Percentiles rank a stretch among this genome's conserved stretches.
Evolutionary conservation across 768 basidiomycete genomes (phyloP).

Genomic region (Serendipita sp.): DNA sequence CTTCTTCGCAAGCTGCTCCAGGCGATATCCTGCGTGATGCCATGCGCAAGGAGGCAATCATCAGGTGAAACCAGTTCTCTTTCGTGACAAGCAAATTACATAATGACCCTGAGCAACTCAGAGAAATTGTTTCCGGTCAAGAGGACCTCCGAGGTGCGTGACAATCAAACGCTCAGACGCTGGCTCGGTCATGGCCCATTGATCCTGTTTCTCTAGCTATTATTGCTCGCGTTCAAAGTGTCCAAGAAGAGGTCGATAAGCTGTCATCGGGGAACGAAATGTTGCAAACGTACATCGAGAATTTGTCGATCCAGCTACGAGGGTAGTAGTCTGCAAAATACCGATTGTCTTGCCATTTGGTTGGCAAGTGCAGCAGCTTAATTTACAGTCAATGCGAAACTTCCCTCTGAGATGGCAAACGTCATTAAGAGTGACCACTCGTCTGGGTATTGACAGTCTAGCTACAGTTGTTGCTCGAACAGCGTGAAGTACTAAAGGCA

Average conservation of each 20-base stretch:
- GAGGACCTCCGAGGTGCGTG: slow-evolving; percentile 58
- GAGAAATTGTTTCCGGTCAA: slow-evolving; percentile 62
- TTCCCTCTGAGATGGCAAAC: too few species aligned
- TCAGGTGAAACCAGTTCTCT: slow-evolving; percentile 41
- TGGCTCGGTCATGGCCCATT: background rate
- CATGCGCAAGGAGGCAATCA: slow-evolving; percentile 55
- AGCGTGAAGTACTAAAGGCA: too few species aligned
- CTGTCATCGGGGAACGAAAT: slow-evolving; percentile 65
- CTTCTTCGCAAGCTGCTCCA: background rate
- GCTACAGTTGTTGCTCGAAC: too few species aligned
- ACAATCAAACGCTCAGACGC: background rate
- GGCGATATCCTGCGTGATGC: slow-evolving; percentile 63
- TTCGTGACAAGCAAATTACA: background rate
- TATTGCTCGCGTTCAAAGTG: slow-evolving; percentile 45
- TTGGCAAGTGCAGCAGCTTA: too few species aligned
- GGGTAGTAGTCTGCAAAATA: background rate
- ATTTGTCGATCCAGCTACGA: slow-evolving; percentile 69
- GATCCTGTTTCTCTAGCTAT: slow-evolving; percentile 32
- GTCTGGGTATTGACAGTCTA: too few species aligned
- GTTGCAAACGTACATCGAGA: slow-evolving; percentile 80
- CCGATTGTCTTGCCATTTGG: too few species aligned
- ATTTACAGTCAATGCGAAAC: too few species aligned
- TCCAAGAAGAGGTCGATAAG: slow-evolving; percentile 70
- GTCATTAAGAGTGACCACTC: too few species aligned
- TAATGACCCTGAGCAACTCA: slow-evolving; percentile 18